Conservation (phyloP, 768 basidiomycete genomes). For the Arthromyces matolae region DNA sequence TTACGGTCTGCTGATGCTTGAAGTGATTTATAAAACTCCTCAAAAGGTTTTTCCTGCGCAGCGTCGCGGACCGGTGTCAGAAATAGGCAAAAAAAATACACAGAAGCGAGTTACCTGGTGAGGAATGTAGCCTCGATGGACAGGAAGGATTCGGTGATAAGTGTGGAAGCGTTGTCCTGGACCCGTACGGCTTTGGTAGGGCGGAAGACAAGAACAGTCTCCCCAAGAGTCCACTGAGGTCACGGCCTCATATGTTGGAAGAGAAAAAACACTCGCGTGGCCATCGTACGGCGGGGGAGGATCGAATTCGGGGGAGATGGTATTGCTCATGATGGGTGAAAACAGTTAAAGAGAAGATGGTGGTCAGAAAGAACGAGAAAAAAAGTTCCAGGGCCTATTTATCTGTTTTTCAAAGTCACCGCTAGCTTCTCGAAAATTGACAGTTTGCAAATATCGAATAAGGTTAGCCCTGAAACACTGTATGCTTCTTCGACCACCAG, state of each 20-base stretch:
- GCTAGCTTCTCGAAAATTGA: conserved; percentile 9
- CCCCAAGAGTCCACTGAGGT: conserved; percentile 3
- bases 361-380: not conserved
- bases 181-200: conserved; percentile 11
- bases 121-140: not conserved
- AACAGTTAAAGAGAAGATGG: not conserved
- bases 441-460: too few relatives aligned
- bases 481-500: too few relatives aligned
- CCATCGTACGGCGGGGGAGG: conserved; percentile 1
- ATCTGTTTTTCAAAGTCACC: not conserved
- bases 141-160: conserved; percentile 6
- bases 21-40: conserved; percentile 1
- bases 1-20: not conserved
- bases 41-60: not conserved
- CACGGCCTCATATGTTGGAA: conserved; percentile 9
- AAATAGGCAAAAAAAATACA: not conserved
- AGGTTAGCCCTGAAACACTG: too few relatives aligned
- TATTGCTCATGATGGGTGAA: not conserved
- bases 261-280: not conserved
- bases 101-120: not conserved
- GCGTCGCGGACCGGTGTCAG: too few relatives aligned
- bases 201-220: conserved; percentile 13
- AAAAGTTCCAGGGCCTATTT: not conserved
- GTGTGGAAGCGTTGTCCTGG: conserved; percentile 10
- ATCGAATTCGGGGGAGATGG: not conserved